A percentile compares a stretch with the other conserved stretches of the same genome.
Conservation (phyloP, 176 grass and related monocot genomes). For the Thinopyrum elongatum region DNA sequence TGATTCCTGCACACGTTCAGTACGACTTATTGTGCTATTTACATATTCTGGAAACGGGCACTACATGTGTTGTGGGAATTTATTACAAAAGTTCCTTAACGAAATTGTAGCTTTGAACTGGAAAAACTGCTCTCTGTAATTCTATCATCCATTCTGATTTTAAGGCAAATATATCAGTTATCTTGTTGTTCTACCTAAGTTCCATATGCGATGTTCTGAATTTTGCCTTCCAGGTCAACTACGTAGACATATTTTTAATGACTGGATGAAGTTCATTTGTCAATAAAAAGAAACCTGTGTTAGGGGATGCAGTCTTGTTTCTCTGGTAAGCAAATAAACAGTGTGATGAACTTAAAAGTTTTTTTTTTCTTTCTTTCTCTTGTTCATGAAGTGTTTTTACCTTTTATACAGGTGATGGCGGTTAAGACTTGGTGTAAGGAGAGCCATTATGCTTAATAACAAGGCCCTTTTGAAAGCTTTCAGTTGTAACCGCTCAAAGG, state of each 20-base stretch:
- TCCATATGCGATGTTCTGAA: background rate
- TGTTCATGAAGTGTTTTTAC: conserved; percentile 5
- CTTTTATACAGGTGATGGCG: conserved; percentile 67
- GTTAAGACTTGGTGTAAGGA: conserved; percentile 77
- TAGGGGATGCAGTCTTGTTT: too few relatives aligned
- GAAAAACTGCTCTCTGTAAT: background rate
- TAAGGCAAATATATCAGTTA: background rate
- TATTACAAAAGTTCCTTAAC: background rate
- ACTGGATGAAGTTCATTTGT: conserved; percentile 98
- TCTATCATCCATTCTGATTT: conserved; percentile 6
- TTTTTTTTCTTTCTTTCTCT: background rate
- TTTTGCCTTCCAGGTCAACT: conserved; percentile 68
- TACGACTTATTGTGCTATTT: background rate
- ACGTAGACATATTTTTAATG: conserved; percentile 88
- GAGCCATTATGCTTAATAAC: conserved; percentile 74
- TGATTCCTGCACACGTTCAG: too few relatives aligned
- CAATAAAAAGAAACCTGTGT: conserved; percentile 13
- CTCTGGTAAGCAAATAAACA: too few relatives aligned
- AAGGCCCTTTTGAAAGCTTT: conserved; percentile 44
- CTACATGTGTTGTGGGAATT: background rate
- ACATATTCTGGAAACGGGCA: background rate
- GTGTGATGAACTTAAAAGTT: conserved; percentile 8
- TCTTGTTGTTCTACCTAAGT: conserved; percentile 7
- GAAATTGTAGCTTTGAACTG: conserved; percentile 1
- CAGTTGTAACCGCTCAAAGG: conserved; percentile 31